These are phyloP conservation scores for Cairneyella variabilis DNA, from an alignment of 495 filamentous ascomycete genomes.

Conservation along the genomic window DNA sequence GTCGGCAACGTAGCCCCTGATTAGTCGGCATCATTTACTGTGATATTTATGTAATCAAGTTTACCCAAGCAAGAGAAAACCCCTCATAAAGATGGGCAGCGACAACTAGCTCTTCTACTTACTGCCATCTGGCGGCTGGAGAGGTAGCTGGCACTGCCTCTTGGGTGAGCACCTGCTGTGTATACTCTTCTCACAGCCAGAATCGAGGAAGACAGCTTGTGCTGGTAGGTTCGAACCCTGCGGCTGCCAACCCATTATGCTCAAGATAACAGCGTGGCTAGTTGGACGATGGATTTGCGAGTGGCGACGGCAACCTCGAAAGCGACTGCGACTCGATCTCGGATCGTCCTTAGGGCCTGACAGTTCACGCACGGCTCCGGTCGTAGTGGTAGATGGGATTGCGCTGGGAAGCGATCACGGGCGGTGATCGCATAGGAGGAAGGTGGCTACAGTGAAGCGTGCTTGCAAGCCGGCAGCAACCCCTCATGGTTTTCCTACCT, in stretches of 20 bases:
- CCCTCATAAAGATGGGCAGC: too few relatives aligned
- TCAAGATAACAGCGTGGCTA: constrained; percentile 2
- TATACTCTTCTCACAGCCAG: background rate
- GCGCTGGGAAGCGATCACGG: background rate
- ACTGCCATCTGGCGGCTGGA: background rate
- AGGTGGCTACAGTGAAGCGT: background rate
- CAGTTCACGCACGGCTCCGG: constrained; percentile 1
- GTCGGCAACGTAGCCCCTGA: too few relatives aligned
- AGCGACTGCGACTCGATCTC: constrained; percentile 5
- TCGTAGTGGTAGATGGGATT: constrained; percentile 7
- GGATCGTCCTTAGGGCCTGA: constrained; percentile 9
- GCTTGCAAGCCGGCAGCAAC: background rate
- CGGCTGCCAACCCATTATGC: constrained; percentile 3
- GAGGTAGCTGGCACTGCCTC: background rate
- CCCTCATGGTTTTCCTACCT: background rate
- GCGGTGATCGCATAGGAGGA: background rate
- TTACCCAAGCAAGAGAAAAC: too few relatives aligned
- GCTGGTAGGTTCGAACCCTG: constrained; percentile 1
- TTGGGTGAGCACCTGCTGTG: background rate
- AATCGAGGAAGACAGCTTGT: background rate
- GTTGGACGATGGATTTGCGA: background rate
- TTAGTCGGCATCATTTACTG: too few relatives aligned
- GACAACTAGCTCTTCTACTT: too few relatives aligned
- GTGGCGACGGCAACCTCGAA: constrained; percentile 1
- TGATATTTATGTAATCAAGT: too few relatives aligned